These are phyloP conservation scores for Tieghemostelium lacteum DNA, from an alignment of 78 protist species.

Conservation along the genomic window DNA sequence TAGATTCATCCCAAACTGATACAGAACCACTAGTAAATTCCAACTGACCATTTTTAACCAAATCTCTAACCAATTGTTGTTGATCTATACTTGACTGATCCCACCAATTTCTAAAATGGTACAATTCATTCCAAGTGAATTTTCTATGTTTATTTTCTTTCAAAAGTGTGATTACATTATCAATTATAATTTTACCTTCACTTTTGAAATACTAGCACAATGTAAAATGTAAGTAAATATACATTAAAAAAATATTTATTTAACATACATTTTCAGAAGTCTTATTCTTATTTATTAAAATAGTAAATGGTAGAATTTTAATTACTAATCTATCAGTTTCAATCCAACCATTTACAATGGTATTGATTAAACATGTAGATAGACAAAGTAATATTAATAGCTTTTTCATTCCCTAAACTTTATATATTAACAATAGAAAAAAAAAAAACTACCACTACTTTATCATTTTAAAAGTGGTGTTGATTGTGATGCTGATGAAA, in stretches of 20 bases:
- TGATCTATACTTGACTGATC: neutral
- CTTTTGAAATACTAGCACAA: neutral
- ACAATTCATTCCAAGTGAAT: constrained; percentile 2
- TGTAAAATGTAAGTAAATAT: neutral
- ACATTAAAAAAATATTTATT: neutral
- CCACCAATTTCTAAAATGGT: constrained; percentile 26
- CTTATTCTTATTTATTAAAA: neutral
- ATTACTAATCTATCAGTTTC: constrained; percentile 16
- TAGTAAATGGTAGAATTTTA: constrained; percentile 19
- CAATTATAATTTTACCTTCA: neutral
- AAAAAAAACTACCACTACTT: neutral
- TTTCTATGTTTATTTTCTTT: neutral
- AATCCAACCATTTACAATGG: neutral
- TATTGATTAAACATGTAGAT: neutral
- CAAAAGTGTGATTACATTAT: neutral
- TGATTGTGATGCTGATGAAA: too few species aligned
- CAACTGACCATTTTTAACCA: neutral
- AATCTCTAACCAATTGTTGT: neutral
- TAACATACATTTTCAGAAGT: neutral
- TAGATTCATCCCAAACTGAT: neutral
- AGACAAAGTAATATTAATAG: too few species aligned
- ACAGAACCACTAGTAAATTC: constrained; percentile 10
- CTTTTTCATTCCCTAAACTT: neutral
- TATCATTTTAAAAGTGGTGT: neutral
- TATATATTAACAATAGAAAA: too few species aligned